A percentile compares a stretch with the other conserved stretches of the same genome.
phyloP scores from a whole-genome alignment of 805 yeast species.

The Myxozyma neotropica region DNA sequence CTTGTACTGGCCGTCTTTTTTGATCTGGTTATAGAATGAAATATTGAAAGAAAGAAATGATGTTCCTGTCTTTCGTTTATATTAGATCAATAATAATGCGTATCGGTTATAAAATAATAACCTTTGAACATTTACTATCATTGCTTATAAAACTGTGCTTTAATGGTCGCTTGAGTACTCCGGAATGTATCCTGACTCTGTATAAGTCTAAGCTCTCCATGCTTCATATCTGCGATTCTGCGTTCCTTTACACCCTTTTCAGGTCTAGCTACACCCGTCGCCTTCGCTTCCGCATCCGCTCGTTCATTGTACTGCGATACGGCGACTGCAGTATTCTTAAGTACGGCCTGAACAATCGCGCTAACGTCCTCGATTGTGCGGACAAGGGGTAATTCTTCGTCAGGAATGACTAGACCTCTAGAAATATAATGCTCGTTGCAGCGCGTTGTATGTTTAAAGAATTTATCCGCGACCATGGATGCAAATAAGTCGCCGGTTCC shows the following conservation, averaged over 20 bases:
- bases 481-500: conserved; percentile 95
- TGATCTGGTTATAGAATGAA: background rate
- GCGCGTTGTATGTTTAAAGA: conserved; percentile 39
- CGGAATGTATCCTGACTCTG: conserved; percentile 25
- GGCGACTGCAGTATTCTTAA: conserved; percentile 50
- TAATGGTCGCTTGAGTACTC: conserved; percentile 1
- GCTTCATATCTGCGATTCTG: conserved; percentile 31
- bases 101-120: no score
- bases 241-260: conserved; percentile 27
- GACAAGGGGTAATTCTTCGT: conserved; percentile 36
- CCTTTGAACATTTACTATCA: background rate
- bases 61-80: background rate
- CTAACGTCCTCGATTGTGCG: conserved; percentile 52
- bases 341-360: conserved; percentile 56
- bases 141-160: conserved; percentile 13
- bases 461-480: conserved; percentile 70
- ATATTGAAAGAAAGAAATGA: background rate
- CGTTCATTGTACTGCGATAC: conserved; percentile 14
- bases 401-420: conserved; percentile 37
- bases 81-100: background rate
- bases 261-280: conserved; percentile 22
- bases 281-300: conserved; percentile 9
- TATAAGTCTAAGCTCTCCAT: conserved; percentile 29
- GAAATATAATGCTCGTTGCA: conserved; percentile 8
- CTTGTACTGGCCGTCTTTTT: background rate